Percentiles rank a stretch among this genome's conserved stretches.
Conservation (phyloP, 257 asterid genomes). For the Nicotiana otophora region DNA sequence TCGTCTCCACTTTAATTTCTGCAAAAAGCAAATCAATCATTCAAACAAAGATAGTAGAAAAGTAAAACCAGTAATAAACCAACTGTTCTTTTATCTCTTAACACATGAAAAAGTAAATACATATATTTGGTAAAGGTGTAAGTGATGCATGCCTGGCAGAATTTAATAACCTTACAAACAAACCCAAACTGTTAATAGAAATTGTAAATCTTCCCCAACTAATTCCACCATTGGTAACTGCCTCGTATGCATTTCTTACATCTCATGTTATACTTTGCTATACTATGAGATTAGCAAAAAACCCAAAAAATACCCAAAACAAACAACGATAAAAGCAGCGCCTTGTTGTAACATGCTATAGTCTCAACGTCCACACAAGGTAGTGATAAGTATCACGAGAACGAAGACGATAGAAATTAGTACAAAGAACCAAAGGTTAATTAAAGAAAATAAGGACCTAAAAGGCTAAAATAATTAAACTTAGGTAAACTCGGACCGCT, state of each 20-base stretch:
- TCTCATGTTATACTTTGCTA: slow-evolving; percentile 27
- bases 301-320: neutral
- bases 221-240: slow-evolving; percentile 7
- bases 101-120: neutral
- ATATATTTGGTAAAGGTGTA: neutral
- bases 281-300: neutral
- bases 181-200: neutral
- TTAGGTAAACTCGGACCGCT: slow-evolving; percentile 49
- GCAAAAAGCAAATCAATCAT: slow-evolving; percentile 5
- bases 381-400: neutral
- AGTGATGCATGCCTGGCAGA: slow-evolving; percentile 18
- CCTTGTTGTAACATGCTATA: neutral
- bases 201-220: neutral
- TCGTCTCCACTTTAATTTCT: neutral
- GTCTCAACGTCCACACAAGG: neutral
- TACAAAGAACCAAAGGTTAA: neutral
- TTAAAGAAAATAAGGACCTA: neutral
- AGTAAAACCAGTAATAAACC: neutral
- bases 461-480: neutral
- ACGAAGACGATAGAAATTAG: neutral
- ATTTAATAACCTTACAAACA: slow-evolving; percentile 1
- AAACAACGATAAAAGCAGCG: neutral
- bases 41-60: neutral
- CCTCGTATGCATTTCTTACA: slow-evolving; percentile 57
- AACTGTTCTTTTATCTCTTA: neutral